Conservation (phyloP, 768 basidiomycete species). For the Galerina sulciceps region DNA sequence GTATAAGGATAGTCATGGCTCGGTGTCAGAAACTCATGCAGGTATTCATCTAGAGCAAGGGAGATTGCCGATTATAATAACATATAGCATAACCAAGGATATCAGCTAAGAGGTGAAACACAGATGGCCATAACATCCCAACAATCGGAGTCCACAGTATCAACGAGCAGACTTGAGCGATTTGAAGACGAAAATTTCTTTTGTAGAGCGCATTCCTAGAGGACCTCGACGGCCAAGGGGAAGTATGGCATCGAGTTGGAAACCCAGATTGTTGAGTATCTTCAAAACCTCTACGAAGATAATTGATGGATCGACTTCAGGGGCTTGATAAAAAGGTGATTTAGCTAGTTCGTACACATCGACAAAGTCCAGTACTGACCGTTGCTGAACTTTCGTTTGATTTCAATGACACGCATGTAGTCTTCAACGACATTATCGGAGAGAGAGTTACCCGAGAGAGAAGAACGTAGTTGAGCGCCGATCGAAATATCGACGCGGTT, state of each 20-base stretch:
- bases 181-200: constrained; percentile 32
- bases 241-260: constrained; percentile 68
- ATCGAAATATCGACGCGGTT: constrained; percentile 43
- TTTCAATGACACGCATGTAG: constrained; percentile 56
- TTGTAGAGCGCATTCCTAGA: constrained; percentile 47
- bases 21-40: background rate
- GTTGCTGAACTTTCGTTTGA: constrained; percentile 45
- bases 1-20: constrained; percentile 1
- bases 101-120: background rate
- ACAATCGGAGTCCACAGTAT: background rate
- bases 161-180: background rate
- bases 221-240: constrained; percentile 55
- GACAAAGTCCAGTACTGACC: constrained; percentile 7
- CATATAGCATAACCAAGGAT: constrained; percentile 4
- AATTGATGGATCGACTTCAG: constrained; percentile 51
- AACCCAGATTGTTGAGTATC: constrained; percentile 59
- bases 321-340: constrained; percentile 28
- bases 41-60: constrained; percentile 8
- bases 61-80: background rate
- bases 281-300: constrained; percentile 69
- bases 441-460: constrained; percentile 37
- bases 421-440: constrained; percentile 50
- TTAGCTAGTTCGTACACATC: background rate
- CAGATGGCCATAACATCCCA: background rate
- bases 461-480: constrained; percentile 40